Base-by-base conservation (phyloP, 2,329 filamentous ascomycete species). In the Drechslerella dactyloides region DNA sequence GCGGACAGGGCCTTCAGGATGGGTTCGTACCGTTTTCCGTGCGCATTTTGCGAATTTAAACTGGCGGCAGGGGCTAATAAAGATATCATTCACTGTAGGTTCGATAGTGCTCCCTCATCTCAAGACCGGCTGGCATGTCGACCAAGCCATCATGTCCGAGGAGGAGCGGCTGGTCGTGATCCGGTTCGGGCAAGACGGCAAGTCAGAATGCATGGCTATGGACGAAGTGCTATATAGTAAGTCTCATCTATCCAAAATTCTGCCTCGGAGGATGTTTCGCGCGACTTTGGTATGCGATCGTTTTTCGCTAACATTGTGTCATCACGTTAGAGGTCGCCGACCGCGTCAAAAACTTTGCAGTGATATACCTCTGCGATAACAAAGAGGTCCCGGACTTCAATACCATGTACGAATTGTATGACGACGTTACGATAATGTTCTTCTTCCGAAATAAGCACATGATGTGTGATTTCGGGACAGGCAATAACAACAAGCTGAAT, bases 391-490 rank as follows among this genome's bases (percentile, higher is more conserved):
- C 90, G 64, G 91, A 96, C 80, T 97, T 96, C 83, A 97, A 94
- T 79, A 87, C 90, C 78, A 97, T 97, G 93, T 84, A 82, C 76
- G 85, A 92, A 79, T 84, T 93, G 4, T 93, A 94, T 83, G 90
- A 99, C 79, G 88, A 92, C 0, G 91, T 93, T 82, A 96, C 94
- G 1, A 88, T 97, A 80, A 97, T 97, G 90, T 96, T 91, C 83
- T 96, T 96, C 84, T 96, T 93, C 83, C 87, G 93, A 73, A 99
- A 99, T 80, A 99, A 99, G 80, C 92, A 97, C 81, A 97, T 97
- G 87, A 96, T 96, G 90, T 91, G 90, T 80, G 93, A 97, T 85
- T 92, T 97, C 76, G 93, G 93, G 52, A 99, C 94, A 1, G 94
- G 94, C 75, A 96, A 99, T 82, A 99, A 99, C 81, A 99, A 99